A percentile compares a stretch with the other conserved stretches of the same genome.
Evolutionary conservation across 2,329 filamentous ascomycete species (phyloP).

Genomic region (Trichoderma sp.): DNA sequence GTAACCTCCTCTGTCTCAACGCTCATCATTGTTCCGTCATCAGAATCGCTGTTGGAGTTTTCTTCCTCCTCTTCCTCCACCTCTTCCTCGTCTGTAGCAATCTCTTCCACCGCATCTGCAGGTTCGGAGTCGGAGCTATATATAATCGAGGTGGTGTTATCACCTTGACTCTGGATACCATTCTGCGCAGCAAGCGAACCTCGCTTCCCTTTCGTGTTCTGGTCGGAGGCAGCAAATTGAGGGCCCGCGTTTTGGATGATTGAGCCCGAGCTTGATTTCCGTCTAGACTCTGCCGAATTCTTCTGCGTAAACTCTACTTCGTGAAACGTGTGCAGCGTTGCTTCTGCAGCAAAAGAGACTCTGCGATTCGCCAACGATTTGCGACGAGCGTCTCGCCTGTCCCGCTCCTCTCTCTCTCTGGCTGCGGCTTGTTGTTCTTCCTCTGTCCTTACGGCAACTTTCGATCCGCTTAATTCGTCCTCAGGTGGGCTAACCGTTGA

Average conservation of each 20-base stretch:
- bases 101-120: conserved; percentile 54
- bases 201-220: conserved; percentile 59
- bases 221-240: conserved; percentile 61
- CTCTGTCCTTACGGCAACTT: conserved; percentile 65
- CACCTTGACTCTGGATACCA: conserved; percentile 65
- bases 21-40: conserved; percentile 78
- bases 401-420: conserved; percentile 66
- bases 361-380: conserved; percentile 91
- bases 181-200: conserved; percentile 52
- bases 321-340: conserved; percentile 95
- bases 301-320: conserved; percentile 84
- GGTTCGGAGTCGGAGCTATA: conserved; percentile 67
- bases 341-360: conserved; percentile 96
- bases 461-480: conserved; percentile 43
- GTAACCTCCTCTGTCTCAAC: conserved; percentile 77
- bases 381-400: conserved; percentile 80
- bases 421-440: conserved; percentile 69
- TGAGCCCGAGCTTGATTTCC: conserved; percentile 65
- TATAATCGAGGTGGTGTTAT: conserved; percentile 72
- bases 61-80: conserved; percentile 42
- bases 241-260: conserved; percentile 53
- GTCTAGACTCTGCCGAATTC: conserved; percentile 67
- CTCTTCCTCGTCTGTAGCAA: conserved; percentile 51
- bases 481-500: conserved; percentile 21
- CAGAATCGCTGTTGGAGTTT: conserved; percentile 57